Conservation (phyloP, 768 basidiomycete species). For the Serendipita vermifera region DNA sequence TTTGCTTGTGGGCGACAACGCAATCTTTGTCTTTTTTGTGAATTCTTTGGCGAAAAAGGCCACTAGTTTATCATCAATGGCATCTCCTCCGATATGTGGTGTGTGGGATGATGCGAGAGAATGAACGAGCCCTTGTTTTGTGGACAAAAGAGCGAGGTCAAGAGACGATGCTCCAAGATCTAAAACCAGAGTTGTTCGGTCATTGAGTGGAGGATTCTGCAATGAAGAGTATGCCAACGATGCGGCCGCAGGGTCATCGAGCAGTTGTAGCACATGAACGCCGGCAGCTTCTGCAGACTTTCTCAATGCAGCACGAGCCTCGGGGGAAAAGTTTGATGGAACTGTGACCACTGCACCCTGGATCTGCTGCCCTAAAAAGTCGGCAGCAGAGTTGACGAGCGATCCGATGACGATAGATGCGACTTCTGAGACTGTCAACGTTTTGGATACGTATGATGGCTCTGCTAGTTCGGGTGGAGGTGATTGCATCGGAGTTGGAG, state of each 20-base stretch:
- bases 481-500: constrained; percentile 30
- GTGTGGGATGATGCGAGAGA: constrained; percentile 34
- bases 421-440: constrained; percentile 72
- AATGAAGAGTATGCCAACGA: constrained; percentile 39
- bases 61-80: constrained; percentile 71
- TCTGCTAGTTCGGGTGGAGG: constrained; percentile 42
- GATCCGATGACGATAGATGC: constrained; percentile 75
- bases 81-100: constrained; percentile 45
- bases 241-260: constrained; percentile 79
- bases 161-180: constrained; percentile 71
- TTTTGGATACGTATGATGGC: constrained; percentile 32
- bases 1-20: constrained; percentile 44
- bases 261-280: constrained; percentile 67
- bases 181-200: constrained; percentile 68
- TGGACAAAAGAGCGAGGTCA: constrained; percentile 52
- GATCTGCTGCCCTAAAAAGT: constrained; percentile 74
- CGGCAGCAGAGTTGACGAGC: constrained; percentile 73
- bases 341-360: constrained; percentile 74
- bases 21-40: constrained; percentile 83
- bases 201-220: constrained; percentile 22
- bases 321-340: constrained; percentile 59
- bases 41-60: constrained; percentile 92
- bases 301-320: constrained; percentile 56
- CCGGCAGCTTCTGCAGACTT: constrained; percentile 70
- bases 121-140: constrained; percentile 62